Evolutionary conservation across 768 basidiomycete genomes (phyloP).

Genomic region (Trichaptum fuscoviolaceum): DNA sequence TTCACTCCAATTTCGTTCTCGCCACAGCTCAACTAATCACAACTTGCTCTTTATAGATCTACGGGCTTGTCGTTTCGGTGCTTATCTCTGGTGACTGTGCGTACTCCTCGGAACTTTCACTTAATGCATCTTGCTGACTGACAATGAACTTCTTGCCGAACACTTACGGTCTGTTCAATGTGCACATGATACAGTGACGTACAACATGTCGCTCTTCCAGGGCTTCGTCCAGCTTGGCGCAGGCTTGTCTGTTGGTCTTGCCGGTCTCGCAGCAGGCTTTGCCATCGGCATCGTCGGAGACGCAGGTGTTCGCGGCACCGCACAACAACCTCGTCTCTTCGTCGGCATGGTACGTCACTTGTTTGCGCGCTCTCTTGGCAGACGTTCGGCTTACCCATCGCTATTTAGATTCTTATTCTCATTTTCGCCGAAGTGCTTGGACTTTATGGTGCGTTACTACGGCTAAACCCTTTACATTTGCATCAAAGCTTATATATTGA

Average conservation of each 20-base stretch:
- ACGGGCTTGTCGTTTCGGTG: slow-evolving; percentile 98
- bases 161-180: background rate
- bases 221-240: slow-evolving; percentile 94
- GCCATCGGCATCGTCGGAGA: slow-evolving; percentile 99
- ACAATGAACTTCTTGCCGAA: background rate
- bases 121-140: background rate
- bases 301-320: slow-evolving; percentile 96
- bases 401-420: slow-evolving; percentile 82
- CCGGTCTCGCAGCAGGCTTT: slow-evolving; percentile 95
- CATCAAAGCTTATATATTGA: background rate
- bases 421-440: slow-evolving; percentile 96
- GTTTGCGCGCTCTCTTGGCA: background rate
- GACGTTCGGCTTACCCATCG: slow-evolving; percentile 1
- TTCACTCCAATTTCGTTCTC: slow-evolving; percentile 4
- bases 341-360: slow-evolving; percentile 78
- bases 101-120: slow-evolving; percentile 28
- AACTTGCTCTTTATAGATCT: slow-evolving; percentile 50
- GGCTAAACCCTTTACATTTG: background rate
- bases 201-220: slow-evolving; percentile 84
- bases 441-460: slow-evolving; percentile 59
- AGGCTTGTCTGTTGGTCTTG: slow-evolving; percentile 86
- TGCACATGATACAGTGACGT: slow-evolving; percentile 42
- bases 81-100: slow-evolving; percentile 83
- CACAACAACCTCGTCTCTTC: slow-evolving; percentile 91
- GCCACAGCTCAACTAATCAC: background rate